Percentiles rank a stretch among this genome's conserved stretches.
phyloP scores from a whole-genome alignment of 2,329 filamentous ascomycete genomes.

The Penicillium brevicompactum region DNA sequence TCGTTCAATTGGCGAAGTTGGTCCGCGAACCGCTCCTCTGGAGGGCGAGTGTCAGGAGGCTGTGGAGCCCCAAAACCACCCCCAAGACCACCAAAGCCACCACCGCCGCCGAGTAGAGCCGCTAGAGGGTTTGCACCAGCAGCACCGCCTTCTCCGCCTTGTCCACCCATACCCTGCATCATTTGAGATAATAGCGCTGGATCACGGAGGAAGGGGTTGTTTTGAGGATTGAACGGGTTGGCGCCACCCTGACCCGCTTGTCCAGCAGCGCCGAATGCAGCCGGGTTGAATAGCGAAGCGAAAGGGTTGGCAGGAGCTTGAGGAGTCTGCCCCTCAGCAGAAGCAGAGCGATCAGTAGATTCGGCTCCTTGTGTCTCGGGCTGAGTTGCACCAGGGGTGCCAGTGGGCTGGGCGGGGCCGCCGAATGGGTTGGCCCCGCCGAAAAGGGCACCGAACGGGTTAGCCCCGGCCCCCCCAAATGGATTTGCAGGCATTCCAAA shows the following conservation, averaged over 20 bases:
- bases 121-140: slow-evolving; percentile 47
- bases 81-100: slow-evolving; percentile 45
- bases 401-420: slow-evolving; percentile 28
- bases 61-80: slow-evolving; percentile 50
- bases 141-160: slow-evolving; percentile 35
- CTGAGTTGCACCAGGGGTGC: slow-evolving; percentile 34
- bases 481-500: slow-evolving; percentile 22
- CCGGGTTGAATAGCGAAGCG: slow-evolving; percentile 62
- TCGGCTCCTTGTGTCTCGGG: slow-evolving; percentile 33
- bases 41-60: slow-evolving; percentile 79
- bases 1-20: slow-evolving; percentile 94
- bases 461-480: slow-evolving; percentile 8
- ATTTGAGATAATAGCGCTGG: slow-evolving; percentile 60
- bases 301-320: slow-evolving; percentile 65
- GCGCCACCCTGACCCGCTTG: slow-evolving; percentile 42
- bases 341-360: slow-evolving; percentile 30
- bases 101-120: slow-evolving; percentile 58
- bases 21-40: slow-evolving; percentile 88
- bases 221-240: slow-evolving; percentile 50
- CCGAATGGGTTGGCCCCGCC: slow-evolving; percentile 35
- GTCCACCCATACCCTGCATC: slow-evolving; percentile 53
- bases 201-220: slow-evolving; percentile 61
- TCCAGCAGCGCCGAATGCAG: slow-evolving; percentile 36
- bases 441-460: slow-evolving; percentile 64
- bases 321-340: slow-evolving; percentile 36